Evolutionary conservation across 2,329 filamentous ascomycete genomes (phyloP).

Genomic region (Aspergillus nomiae): DNA sequence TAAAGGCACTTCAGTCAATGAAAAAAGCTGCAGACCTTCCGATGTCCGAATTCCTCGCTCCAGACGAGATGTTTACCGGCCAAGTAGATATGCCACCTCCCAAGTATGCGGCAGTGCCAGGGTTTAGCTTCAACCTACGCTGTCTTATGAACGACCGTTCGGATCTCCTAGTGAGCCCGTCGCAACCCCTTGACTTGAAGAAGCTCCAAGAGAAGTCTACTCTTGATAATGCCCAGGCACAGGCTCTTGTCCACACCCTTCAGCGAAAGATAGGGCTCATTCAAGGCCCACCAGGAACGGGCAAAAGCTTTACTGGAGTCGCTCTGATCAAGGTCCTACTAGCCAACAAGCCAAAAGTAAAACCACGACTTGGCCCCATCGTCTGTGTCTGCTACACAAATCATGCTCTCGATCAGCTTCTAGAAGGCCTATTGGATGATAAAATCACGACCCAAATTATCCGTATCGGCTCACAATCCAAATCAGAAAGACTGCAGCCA

Average conservation of each 20-base stretch:
- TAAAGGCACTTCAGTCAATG: conserved; percentile 60
- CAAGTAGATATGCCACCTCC: conserved; percentile 47
- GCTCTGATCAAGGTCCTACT: conserved; percentile 28
- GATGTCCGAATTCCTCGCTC: conserved; percentile 49
- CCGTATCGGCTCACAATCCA: conserved; percentile 62
- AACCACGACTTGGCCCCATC: conserved; percentile 46
- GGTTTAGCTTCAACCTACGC: conserved; percentile 51
- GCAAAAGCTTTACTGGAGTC: conserved; percentile 31
- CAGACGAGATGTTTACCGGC: conserved; percentile 13
- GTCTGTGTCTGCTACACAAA: conserved; percentile 55
- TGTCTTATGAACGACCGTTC: conserved; percentile 29
- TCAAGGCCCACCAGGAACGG: conserved; percentile 33
- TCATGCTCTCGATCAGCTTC: conserved; percentile 59
- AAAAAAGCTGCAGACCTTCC: conserved; percentile 48
- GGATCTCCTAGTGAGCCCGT: conserved; percentile 11
- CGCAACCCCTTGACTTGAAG: conserved; percentile 17
- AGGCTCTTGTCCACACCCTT: conserved; percentile 21
- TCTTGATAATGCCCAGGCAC: conserved; percentile 25
- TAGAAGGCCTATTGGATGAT: conserved; percentile 59
- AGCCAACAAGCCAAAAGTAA: conserved; percentile 21
- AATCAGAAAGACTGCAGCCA: conserved; percentile 53
- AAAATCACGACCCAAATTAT: conserved; percentile 50
- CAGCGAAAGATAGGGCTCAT: conserved; percentile 25
- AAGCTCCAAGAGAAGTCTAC: conserved; percentile 19
- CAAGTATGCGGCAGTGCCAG: conserved; percentile 50